These are phyloP conservation scores for Rhizopogon salebrosus DNA, from an alignment of 768 basidiomycete species.

Conservation along the genomic window DNA sequence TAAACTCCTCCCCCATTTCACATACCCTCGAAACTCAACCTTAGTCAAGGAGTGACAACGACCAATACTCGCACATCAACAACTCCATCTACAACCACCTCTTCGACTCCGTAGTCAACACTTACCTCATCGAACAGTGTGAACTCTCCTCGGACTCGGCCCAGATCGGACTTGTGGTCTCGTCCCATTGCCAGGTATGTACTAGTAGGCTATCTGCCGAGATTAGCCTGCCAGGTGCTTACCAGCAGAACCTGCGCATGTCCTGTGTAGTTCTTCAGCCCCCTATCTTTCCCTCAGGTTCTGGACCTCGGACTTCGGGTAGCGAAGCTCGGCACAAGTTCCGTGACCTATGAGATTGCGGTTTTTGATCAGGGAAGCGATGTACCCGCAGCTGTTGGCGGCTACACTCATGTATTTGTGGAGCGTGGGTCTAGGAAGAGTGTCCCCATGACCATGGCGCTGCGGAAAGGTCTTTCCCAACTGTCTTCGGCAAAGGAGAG, in stretches of 20 bases:
- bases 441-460: constrained; percentile 35
- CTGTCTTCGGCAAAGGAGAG: background rate
- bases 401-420: constrained; percentile 85
- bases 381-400: constrained; percentile 38
- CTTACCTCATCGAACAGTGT: constrained; percentile 68
- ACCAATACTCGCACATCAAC: constrained; percentile 80
- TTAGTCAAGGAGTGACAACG: constrained; percentile 73
- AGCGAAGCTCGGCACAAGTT: constrained; percentile 63
- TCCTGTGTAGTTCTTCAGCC: constrained; percentile 55
- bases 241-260: background rate
- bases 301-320: constrained; percentile 70
- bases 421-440: constrained; percentile 55
- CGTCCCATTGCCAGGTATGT: constrained; percentile 64
- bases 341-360: constrained; percentile 75
- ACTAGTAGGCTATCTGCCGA: background rate
- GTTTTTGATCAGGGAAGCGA: constrained; percentile 46
- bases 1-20: constrained; percentile 4
- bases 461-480: constrained; percentile 39
- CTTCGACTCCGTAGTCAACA: constrained; percentile 79
- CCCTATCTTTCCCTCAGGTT: constrained; percentile 68
- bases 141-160: constrained; percentile 46
- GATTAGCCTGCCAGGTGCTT: background rate
- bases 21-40: background rate
- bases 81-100: constrained; percentile 78
- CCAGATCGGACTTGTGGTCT: constrained; percentile 72